phyloP scores from a whole-genome alignment of 1,139 yeast species.

The Meyerozyma athensensis region DNA sequence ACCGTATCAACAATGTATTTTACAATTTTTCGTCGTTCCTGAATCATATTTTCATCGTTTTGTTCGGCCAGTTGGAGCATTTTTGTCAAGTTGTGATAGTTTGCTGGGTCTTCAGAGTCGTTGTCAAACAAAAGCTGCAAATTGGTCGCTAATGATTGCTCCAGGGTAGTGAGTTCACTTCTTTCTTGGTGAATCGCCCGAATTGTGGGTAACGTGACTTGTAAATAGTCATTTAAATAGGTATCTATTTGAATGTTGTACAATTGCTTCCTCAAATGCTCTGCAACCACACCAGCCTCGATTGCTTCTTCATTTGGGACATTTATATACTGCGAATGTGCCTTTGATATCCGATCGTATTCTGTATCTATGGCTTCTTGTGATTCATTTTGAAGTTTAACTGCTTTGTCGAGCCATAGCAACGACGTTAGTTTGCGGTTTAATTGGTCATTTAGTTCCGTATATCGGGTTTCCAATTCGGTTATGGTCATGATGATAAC shows the following conservation, averaged over 20 bases:
- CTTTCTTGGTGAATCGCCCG: slow-evolving; percentile 12
- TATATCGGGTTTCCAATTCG: slow-evolving; percentile 5
- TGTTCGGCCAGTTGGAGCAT: slow-evolving; percentile 6
- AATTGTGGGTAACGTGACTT: slow-evolving; percentile 11
- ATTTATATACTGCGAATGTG: slow-evolving; percentile 4
- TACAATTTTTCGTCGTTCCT: background rate
- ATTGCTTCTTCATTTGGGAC: background rate
- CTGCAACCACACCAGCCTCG: background rate
- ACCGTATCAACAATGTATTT: slow-evolving; percentile 4
- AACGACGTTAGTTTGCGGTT: slow-evolving; percentile 9
- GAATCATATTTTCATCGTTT: slow-evolving; percentile 1
- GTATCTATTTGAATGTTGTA: slow-evolving; percentile 8
- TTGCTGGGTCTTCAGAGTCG: slow-evolving; percentile 5
- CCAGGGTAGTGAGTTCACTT: slow-evolving; percentile 10
- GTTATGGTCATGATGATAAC: slow-evolving; percentile 7
- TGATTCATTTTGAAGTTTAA: slow-evolving; percentile 6
- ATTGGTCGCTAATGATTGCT: slow-evolving; percentile 10
- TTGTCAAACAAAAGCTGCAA: slow-evolving; percentile 9
- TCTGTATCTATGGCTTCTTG: slow-evolving; percentile 4
- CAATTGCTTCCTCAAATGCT: slow-evolving; percentile 7
- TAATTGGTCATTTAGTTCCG: slow-evolving; percentile 10
- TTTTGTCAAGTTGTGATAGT: background rate
- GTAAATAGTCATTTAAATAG: slow-evolving; percentile 8
- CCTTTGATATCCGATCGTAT: slow-evolving; percentile 1
- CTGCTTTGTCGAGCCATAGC: slow-evolving; percentile 8